Conservation (phyloP, 78 protist genomes). For the Paratrimastix pyriformis region DNA sequence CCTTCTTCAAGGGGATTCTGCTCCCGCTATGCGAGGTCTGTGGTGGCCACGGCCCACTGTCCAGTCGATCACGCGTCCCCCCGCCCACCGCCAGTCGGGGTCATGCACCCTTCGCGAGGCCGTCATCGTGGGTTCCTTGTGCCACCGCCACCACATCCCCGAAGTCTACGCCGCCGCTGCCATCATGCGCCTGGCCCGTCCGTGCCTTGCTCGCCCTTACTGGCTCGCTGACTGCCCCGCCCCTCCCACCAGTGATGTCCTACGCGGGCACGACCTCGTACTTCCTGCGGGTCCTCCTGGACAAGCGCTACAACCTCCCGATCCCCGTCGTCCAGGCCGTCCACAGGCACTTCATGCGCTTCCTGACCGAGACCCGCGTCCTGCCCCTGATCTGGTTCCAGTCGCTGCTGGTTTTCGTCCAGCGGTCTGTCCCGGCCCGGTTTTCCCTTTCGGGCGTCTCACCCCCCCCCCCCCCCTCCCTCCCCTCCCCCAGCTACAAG, state of each 20-base stretch:
- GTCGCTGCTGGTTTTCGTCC: conserved; percentile 64
- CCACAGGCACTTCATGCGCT: conserved; percentile 52
- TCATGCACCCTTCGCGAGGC: conserved; percentile 1
- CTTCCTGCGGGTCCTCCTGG: conserved; percentile 58
- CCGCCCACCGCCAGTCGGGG: not conserved
- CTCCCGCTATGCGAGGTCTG: conserved; percentile 71
- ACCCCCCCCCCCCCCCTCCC: not conserved
- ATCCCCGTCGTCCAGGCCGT: conserved; percentile 68
- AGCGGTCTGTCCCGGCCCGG: conserved; percentile 38
- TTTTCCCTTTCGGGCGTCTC: not conserved
- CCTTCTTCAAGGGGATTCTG: conserved; percentile 86
- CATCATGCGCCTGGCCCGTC: conserved; percentile 67
- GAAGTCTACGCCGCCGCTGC: conserved; percentile 60
- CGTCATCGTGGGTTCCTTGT: conserved; percentile 15
- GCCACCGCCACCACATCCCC: conserved; percentile 23
- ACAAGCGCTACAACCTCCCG: conserved; percentile 85
- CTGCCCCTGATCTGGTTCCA: conserved; percentile 87
- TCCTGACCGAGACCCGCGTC: conserved; percentile 20
- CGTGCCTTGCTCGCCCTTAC: not conserved
- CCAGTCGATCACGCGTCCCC: not conserved
- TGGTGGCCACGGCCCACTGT: not conserved
- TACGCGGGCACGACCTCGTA: conserved; percentile 46
- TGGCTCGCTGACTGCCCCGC: too few relatives aligned
- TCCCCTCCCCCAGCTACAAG: conserved; percentile 26
- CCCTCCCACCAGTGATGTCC: not conserved